These are phyloP conservation scores for Shiraia sp. DNA, from an alignment of 2,329 filamentous ascomycete genomes.

Conservation along the genomic window DNA sequence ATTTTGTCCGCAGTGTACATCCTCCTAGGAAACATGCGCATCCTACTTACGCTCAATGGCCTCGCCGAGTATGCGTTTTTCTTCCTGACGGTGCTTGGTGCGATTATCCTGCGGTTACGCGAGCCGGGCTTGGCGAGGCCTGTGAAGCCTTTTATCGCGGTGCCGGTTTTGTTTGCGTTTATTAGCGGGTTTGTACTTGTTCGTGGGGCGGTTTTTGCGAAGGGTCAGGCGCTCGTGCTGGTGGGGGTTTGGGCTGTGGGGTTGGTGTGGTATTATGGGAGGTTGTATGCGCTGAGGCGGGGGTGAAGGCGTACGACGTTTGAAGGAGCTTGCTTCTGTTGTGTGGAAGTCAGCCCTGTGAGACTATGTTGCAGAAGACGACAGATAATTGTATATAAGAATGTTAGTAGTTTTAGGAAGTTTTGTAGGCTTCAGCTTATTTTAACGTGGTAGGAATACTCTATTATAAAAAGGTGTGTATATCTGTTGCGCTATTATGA, in stretches of 20 bases:
- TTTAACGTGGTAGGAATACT: too few species aligned
- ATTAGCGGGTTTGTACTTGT: slow-evolving; percentile 55
- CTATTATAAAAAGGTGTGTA: too few species aligned
- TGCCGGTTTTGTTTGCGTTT: slow-evolving; percentile 59
- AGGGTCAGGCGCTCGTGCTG: slow-evolving; percentile 35
- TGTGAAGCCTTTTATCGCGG: slow-evolving; percentile 60
- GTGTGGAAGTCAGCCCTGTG: neutral
- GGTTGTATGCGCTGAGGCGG: slow-evolving; percentile 9
- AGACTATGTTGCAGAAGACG: too few species aligned
- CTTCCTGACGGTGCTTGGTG: slow-evolving; percentile 65
- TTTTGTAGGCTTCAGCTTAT: too few species aligned
- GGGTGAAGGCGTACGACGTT: neutral
- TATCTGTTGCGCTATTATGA: too few species aligned
- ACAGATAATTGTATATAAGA: too few species aligned
- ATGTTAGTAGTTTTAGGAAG: too few species aligned
- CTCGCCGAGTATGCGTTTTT: slow-evolving; percentile 62
- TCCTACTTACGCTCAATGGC: slow-evolving; percentile 58
- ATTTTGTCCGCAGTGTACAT: slow-evolving; percentile 60
- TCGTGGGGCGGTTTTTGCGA: slow-evolving; percentile 41
- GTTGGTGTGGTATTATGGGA: slow-evolving; percentile 17
- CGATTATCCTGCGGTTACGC: slow-evolving; percentile 59
- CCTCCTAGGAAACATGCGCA: slow-evolving; percentile 64
- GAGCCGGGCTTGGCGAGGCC: slow-evolving; percentile 60
- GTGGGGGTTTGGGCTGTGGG: slow-evolving; percentile 36
- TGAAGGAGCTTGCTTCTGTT: neutral